phyloP scores from a whole-genome alignment of 139 green algal genomes.

The Zygnema circumcarinatum region DNA sequence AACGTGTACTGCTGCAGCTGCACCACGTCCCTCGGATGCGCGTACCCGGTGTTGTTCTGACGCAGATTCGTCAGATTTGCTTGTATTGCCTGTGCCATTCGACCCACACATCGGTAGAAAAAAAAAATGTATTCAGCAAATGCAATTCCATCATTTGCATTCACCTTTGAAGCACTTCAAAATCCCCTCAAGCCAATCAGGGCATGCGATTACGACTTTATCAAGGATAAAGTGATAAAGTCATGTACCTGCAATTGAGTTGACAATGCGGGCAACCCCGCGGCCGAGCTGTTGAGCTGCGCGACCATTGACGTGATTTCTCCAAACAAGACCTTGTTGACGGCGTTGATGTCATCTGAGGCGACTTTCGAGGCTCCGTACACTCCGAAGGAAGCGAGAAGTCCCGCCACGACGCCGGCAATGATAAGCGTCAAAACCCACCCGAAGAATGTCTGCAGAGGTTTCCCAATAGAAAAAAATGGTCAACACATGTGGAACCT shows the following conservation, averaged over 20 bases:
- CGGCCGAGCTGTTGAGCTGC: not conserved
- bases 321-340: conserved; percentile 15
- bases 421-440: conserved; percentile 70
- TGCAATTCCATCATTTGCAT: too few species aligned
- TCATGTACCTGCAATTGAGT: too few species aligned
- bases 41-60: not conserved
- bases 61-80: not conserved
- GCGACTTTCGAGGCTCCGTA: conserved; percentile 27
- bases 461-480: not conserved
- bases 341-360: conserved; percentile 12
- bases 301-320: not conserved
- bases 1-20: not conserved
- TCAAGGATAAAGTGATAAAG: too few species aligned
- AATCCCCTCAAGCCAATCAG: too few species aligned
- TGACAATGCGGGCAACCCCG: too few species aligned
- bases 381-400: not conserved
- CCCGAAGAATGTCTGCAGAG: conserved; percentile 57
- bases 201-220: too few species aligned
- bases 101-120: too few species aligned
- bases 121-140: too few species aligned
- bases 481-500: too few species aligned
- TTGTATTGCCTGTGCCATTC: not conserved
- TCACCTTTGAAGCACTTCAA: too few species aligned
- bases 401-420: conserved; percentile 24
- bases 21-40: not conserved